A percentile compares a stretch with the other conserved stretches of the same genome.
These are phyloP conservation scores for Solanum sparsipilum DNA, from an alignment of 257 asterid genomes.

Conservation along the genomic window DNA sequence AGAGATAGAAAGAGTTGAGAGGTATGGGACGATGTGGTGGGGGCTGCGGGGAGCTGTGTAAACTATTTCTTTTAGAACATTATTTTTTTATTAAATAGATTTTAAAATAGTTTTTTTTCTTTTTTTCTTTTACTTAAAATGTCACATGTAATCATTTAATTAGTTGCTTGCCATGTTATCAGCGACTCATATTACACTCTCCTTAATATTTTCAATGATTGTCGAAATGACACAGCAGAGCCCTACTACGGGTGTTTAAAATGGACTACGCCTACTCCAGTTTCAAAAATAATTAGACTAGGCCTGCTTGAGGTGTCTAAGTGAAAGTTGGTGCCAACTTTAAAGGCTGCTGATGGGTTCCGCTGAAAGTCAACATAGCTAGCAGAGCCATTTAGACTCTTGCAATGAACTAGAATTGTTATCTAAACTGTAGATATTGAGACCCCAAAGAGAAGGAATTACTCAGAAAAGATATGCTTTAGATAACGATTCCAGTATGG, in stretches of 20 bases:
- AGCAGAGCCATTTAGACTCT: background rate
- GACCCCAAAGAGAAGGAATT: background rate
- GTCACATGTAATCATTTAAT: background rate
- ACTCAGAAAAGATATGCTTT: background rate
- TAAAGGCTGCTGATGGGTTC: background rate
- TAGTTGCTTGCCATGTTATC: background rate
- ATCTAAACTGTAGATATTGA: background rate
- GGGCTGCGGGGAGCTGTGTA: background rate
- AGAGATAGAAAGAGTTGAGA: background rate
- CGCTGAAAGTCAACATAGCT: background rate
- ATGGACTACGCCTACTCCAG: background rate
- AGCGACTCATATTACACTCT: background rate
- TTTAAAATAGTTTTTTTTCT: background rate
- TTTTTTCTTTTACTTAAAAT: background rate
- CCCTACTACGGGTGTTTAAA: background rate
- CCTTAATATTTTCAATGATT: background rate
- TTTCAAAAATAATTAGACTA: background rate
- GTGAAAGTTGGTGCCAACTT: background rate
- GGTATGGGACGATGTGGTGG: background rate
- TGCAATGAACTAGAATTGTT: background rate
- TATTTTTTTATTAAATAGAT: background rate
- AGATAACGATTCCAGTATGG: background rate
- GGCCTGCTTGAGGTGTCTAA: background rate
- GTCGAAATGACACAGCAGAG: background rate
- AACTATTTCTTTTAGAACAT: background rate